Base-by-base conservation (phyloP, 768 basidiomycete species). In the Crucibulum laeve region DNA sequence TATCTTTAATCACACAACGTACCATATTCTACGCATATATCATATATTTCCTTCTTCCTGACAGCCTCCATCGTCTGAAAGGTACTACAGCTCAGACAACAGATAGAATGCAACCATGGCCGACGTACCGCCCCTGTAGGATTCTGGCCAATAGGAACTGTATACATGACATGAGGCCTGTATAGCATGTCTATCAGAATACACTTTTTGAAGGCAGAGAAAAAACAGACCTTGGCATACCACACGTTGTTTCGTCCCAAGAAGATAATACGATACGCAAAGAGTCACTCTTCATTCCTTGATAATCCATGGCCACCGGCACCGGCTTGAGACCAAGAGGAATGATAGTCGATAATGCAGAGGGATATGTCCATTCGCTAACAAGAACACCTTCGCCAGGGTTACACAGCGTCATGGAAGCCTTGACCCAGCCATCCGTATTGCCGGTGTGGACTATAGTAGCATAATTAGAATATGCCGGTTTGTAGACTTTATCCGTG, bases 1-100 rank as follows among this genome's bases (percentile, higher is more conserved):
- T 19, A 3, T 11, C 35, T 23, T 45, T n/a, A 21, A 46, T 23
- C 33, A 15, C 30, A 13, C 1, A 42, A 62, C 54, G 39, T 47
- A 82, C 85, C 87, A 61, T 79, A 91, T 64, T 88, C 82, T 44
- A 87, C 82, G 52, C 86, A 89, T 45, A 91, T 69, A n/a, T 79
- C 75, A 61, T 92, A 92, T 42, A 92, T 86, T 36, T 74, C 78
- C 62, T 82, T 78, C 71, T 91, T 91, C 52, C 89, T 69, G 43
- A 71, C 57, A 1, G 60, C 54, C 7, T 69, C 62, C 78, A 85
- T 84, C 0, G 83, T 86, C 71, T 86, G 51, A 6, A 42, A 26
- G 22, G 43, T 28, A 15, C n/a, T 32, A 11, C 24, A 8, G 28
- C 7, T 13, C 10, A 42, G 21, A 30, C 6, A 17, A 6, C 32